Evolutionary conservation across 1,284 basidiomycete species (phyloP), one percentile per base, ranked within the genome.

Genomic region (Lentinula novae-zelandiae): DNA sequence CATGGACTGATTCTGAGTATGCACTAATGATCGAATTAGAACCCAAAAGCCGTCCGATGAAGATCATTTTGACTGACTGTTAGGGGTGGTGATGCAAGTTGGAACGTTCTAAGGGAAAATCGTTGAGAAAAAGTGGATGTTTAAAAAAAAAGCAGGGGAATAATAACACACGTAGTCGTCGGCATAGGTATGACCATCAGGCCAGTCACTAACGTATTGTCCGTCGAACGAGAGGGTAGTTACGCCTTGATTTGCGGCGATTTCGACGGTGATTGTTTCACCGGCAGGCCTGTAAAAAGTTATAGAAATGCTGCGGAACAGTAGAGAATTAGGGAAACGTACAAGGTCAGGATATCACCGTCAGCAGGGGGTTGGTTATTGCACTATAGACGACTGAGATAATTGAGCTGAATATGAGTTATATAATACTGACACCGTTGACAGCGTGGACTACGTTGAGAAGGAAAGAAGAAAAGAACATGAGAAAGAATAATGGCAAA

Each of bases 321-420:
- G 39, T 5, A 36, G 5, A 22, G 36, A 17, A 31, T 44, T 9
- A 20, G 17, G 27, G 12, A 39, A 20, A 46, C n/a, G 39, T 44
- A 81, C 79, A 82, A 63, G 48, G 81, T 76, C 17, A 82, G 68
- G 63, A 77, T 76, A 39, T 76, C 72, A 34, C 79, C 79, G 4
- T 65, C 68, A 1, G 75, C 69, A 20, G 80, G 80, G 36, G 80
- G 80, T 57, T 73, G 77, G 20, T 77, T 62, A 62, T 77, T 73
- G 60, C 79, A 81, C 77, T 80, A 27, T 3, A 42, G 9, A 40
- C 15, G 15, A 42, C 12, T 57, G 20, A 27, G n/a, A 50, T 31
- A 31, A 51, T 36, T 44, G 20, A 13, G 15, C 2, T 34, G 44
- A 5, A 38, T 2, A 34, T 50, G 7, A 17, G 7, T 20, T 39